Evolutionary conservation across 2,329 filamentous ascomycete species (phyloP).

Genomic region (Aspergillus unguis): DNA sequence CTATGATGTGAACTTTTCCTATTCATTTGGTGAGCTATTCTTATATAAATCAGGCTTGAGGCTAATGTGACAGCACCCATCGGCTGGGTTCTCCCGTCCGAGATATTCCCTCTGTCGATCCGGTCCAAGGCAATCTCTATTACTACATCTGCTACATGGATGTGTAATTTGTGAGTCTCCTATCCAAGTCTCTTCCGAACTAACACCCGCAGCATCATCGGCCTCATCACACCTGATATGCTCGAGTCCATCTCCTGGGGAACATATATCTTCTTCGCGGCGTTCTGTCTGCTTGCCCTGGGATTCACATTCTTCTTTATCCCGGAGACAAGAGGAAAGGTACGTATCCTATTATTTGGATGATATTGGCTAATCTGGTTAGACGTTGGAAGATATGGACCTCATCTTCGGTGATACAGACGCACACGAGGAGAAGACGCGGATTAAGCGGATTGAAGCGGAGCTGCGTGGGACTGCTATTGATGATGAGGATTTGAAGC

Average conservation of each 20-base stretch:
- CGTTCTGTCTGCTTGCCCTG: constrained; percentile 35
- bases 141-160: constrained; percentile 39
- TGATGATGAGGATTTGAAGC: not conserved
- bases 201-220: constrained; percentile 28
- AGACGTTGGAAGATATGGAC: constrained; percentile 58
- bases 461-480: constrained; percentile 28
- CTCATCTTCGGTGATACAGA: constrained; percentile 42
- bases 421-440: constrained; percentile 37
- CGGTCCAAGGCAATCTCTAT: constrained; percentile 39
- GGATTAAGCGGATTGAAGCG: constrained; percentile 39
- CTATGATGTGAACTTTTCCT: constrained; percentile 38
- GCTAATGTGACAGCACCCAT: constrained; percentile 28
- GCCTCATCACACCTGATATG: constrained; percentile 38
- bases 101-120: constrained; percentile 40
- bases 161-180: constrained; percentile 36
- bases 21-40: constrained; percentile 33
- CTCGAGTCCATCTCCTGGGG: constrained; percentile 36
- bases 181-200: not conserved
- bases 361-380: not conserved
- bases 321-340: constrained; percentile 37
- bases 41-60: not conserved
- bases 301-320: constrained; percentile 36
- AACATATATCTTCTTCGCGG: constrained; percentile 41
- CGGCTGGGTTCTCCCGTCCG: constrained; percentile 39
- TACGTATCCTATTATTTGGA: constrained; percentile 13